Base-by-base conservation (phyloP, 768 basidiomycete genomes). In the Aureoboletus auriporus region DNA sequence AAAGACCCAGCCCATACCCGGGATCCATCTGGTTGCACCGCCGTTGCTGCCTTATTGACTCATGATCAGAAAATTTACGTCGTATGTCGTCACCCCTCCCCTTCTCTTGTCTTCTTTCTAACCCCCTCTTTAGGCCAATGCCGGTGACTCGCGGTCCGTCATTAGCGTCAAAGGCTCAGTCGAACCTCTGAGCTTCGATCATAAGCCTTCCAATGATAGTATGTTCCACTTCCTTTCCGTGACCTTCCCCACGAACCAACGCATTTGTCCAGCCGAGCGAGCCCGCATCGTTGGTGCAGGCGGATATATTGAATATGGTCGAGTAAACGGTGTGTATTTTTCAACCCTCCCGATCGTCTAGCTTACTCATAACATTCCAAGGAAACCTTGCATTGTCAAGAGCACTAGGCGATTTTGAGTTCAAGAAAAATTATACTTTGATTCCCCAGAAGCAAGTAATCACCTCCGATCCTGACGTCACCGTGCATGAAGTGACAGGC, bases 341-440 rank as follows among this genome's bases (percentile, higher is more conserved):
- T 2, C 3, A 6, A 14, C 34, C 4, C 26, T 46, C 26, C 42
- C 31, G 33, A 11, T 37, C 9, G 14, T 35, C 17, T 16, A 10
- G 6, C 48, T 59, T n/a, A 36, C 49, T 4, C 41, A 33, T 2
- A 36, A 9, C 17, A 11, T 9, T 10, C 28, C 12, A 59, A 96
- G 94, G 95, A 54, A 98, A 98, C 64, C 83, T 99, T 48, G 95
- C 96, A 0, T 71, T 98, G 34, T 94, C 94, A 13, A 79, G 96
- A 58, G 96, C 96, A 5, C 72, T 99, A 26, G 96, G 96, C 47
- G 96, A 99, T 67, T 98, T 99, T 65, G 93, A 96, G 55, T 99
- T 96, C 78, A 99, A 99, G 76, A 93, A 95, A 72, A 95, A 94
- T 63, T 80, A 80, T 42, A 69, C 78, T 14, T 68, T 97, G 9